phyloP scores from a whole-genome alignment of 139 green algal species.

The Bryopsis sp. region DNA sequence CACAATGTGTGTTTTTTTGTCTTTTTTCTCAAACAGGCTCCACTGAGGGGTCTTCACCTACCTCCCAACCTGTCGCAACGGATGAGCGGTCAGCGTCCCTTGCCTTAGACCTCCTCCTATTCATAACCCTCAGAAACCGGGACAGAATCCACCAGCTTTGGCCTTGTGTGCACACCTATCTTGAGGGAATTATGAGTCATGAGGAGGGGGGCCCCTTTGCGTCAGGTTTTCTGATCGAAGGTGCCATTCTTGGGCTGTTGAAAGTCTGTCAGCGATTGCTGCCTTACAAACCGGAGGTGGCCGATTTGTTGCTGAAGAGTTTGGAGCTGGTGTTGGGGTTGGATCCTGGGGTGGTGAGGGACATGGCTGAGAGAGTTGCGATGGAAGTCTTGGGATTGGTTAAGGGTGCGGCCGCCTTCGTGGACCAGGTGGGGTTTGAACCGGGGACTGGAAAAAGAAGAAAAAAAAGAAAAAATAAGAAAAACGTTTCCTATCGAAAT shows the following conservation, averaged over 20 bases:
- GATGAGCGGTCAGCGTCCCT: conserved; percentile 16
- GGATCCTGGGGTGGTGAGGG: conserved; percentile 44
- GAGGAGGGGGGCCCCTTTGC: background rate
- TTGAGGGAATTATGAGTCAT: conserved; percentile 10
- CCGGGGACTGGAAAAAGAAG: background rate
- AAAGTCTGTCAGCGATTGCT: conserved; percentile 79
- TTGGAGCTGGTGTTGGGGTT: conserved; percentile 70
- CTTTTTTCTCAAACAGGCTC: no score
- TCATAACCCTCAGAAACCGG: conserved; percentile 19
- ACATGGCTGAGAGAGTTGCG: conserved; percentile 59
- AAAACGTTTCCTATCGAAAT: background rate
- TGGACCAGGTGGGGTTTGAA: conserved; percentile 28
- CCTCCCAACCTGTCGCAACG: no score
- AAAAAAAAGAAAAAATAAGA: background rate
- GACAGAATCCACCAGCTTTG: conserved; percentile 20
- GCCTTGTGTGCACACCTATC: conserved; percentile 13
- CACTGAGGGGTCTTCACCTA: no score
- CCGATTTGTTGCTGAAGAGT: conserved; percentile 68
- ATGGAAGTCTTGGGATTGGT: conserved; percentile 58
- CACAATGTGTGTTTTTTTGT: no score
- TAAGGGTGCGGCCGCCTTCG: conserved; percentile 26
- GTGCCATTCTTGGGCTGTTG: conserved; percentile 76
- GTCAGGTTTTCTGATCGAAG: conserved; percentile 47
- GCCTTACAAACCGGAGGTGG: conserved; percentile 79
- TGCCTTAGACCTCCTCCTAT: conserved; percentile 14